Base-by-base conservation (phyloP, 495 filamentous ascomycete genomes). In the Alectoria sarmentosa region DNA sequence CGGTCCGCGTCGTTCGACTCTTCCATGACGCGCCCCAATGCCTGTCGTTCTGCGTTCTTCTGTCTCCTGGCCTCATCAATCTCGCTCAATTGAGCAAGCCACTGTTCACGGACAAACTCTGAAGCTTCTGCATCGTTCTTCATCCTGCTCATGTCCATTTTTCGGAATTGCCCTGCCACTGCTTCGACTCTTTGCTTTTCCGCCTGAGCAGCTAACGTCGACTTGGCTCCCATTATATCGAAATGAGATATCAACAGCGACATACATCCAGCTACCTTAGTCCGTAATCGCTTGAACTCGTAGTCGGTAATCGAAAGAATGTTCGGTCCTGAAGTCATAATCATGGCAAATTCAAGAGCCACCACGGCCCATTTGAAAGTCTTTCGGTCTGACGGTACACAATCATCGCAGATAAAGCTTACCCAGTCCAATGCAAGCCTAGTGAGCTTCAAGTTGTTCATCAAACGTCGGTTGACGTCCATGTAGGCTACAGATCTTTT, bases 311-410 rank as follows among this genome's bases (percentile, higher is more conserved):
- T 88, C 8, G 85, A 88, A 10, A 98, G 76, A 52, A 98, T 92
- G 69, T 96, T 92, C 65, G 89, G 87, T 17, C 94, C 95, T 46
- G 88, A 84, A 0, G 94, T 98, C 84, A 98, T 97, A 58, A 88
- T 83, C 94, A 97, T 97, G 32, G 92, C 90, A 72, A 97, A 98
- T 73, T 98, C 94, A 15, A 98, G 81, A 6, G 94, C 94, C 62
- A 89, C 84, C 46, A 98, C 94, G 26, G 94, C 90, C 94, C 94
- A 98, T 62, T 90, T 88, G 80, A 98, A 98, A 0, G 94, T 97
- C 75, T 92, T 94, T 63, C 92, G 82, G 73, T 98, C 92, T n/a
- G 90, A 88, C 8, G 94, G 88, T 69, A 93, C 84, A 76, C 94
- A 98, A 69, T 98, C 93, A 73, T 98, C 94, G 74, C 91, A 96